phyloP scores from a whole-genome alignment of 768 basidiomycete species.

The Rhizopogon vesiculosus region DNA sequence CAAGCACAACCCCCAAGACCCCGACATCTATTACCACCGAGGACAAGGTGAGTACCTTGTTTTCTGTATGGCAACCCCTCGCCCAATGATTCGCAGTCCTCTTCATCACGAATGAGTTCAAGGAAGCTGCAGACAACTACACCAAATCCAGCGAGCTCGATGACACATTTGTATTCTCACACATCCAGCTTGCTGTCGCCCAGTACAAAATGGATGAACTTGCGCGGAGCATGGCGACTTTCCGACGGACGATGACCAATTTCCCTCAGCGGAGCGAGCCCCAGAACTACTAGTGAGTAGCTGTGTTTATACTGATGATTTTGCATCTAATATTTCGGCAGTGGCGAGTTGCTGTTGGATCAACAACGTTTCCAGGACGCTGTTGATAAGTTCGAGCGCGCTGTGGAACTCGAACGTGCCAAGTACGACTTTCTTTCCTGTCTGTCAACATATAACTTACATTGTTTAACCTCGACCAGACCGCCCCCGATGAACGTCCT shows the following conservation, averaged over 20 bases:
- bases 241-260: slow-evolving; percentile 75
- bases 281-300: slow-evolving; percentile 86
- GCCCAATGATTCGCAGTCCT: slow-evolving; percentile 47
- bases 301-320: not conserved
- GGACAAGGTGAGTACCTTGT: slow-evolving; percentile 66
- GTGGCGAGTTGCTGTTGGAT: slow-evolving; percentile 92
- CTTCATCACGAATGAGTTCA: slow-evolving; percentile 92
- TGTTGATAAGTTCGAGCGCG: slow-evolving; percentile 88
- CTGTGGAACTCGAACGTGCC: slow-evolving; percentile 80
- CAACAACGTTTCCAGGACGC: slow-evolving; percentile 86
- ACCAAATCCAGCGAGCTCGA: slow-evolving; percentile 86
- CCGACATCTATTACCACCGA: slow-evolving; percentile 98
- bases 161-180: slow-evolving; percentile 87
- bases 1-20: slow-evolving; percentile 73
- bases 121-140: slow-evolving; percentile 86
- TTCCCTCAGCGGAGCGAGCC: slow-evolving; percentile 90
- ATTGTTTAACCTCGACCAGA: slow-evolving; percentile 9
- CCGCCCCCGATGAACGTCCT: slow-evolving; percentile 74
- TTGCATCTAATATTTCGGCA: slow-evolving; percentile 22
- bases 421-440: slow-evolving; percentile 41
- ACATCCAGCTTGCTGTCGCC: slow-evolving; percentile 96
- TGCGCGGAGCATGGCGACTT: slow-evolving; percentile 84
- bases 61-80: not conserved
- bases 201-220: slow-evolving; percentile 86
- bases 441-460: not conserved